Base-by-base conservation (phyloP, 352 stramenopile genomes). In the Elongisporangium prolatum region DNA sequence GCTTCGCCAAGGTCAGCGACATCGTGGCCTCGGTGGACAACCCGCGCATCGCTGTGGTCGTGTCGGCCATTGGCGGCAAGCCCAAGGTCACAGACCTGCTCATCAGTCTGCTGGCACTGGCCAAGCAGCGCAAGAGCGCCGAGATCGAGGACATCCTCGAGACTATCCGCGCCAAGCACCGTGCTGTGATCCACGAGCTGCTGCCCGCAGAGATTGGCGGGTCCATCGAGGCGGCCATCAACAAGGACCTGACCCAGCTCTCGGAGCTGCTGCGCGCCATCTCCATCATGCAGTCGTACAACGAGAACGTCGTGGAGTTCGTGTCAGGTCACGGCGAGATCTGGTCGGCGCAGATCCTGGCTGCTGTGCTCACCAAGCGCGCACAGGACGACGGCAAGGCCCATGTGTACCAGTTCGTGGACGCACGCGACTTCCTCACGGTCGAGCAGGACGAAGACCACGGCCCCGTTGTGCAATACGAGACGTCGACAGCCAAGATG, bases 321-420 rank as follows among this genome's bases (percentile, higher is more conserved):
- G 96, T 99, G 50, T 97, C 88, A n/a, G 95, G 96, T 25, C 97
- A 98, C 72, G 96, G 96, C 20, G 96, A 99, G 69, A 86, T 98
- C 69, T 99, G 96, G 96, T 97, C 86, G 25, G 91, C 93, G 8
- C 86, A 96, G 64, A 96, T 98, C 61, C 71, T 99, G 28, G 84
- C 89, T 34, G 78, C 76, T 0, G 79, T 97, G 40, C 74, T 93
- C 22, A 80, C 74, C 51, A 61, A 80, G 18, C 66, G 74, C 21
- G 67, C 68, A 9, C 55, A 65, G n/a, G 44, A 58, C 7, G 70
- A 80, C 53, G 87, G 73, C 61, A 86, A 79, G 59, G 72, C 52
- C 14, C 68, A 86, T 55, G 55, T 55, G 53, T 98, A 95, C 77
- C 73, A 72, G 16, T 99, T 96, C 63, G 73, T 98, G 24, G 95